Conservation (phyloP, 2,329 filamentous ascomycete species). For the Botrytis byssoidea region DNA sequence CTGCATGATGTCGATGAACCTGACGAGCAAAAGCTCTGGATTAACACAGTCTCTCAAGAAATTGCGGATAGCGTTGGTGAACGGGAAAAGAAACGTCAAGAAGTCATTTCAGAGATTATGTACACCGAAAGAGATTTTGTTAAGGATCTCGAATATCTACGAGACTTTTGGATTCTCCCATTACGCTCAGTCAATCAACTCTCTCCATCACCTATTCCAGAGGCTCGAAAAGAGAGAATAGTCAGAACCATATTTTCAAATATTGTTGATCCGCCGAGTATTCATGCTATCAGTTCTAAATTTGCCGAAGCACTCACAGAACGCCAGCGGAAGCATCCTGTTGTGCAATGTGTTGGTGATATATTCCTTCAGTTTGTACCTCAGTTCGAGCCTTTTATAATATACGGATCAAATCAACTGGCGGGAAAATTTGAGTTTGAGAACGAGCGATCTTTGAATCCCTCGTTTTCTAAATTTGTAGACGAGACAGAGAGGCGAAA, state of each 20-base stretch:
- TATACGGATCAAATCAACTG: conserved; percentile 91
- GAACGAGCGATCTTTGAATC: conserved; percentile 85
- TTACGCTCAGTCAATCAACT: conserved; percentile 67
- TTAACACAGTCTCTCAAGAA: conserved; percentile 96
- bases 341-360: conserved; percentile 87
- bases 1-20: conserved; percentile 84
- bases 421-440: conserved; percentile 98
- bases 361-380: conserved; percentile 92
- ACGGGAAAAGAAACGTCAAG: conserved; percentile 93
- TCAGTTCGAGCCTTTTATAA: conserved; percentile 92
- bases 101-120: conserved; percentile 97
- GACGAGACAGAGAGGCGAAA: conserved; percentile 95
- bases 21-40: conserved; percentile 98
- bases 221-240: conserved; percentile 82
- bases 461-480: conserved; percentile 83
- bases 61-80: conserved; percentile 87
- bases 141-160: conserved; percentile 94
- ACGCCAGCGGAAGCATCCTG: conserved; percentile 83
- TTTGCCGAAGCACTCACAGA: conserved; percentile 87
- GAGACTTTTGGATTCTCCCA: conserved; percentile 98
- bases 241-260: conserved; percentile 95
- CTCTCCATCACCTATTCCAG: conserved; percentile 77
- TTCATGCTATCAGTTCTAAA: conserved; percentile 85
- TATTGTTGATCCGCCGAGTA: conserved; percentile 76
- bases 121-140: conserved; percentile 99